Percentiles rank a stretch among this genome's conserved stretches.
These are phyloP conservation scores for Nicotiana noctiflora DNA, from an alignment of 257 asterid species.

Conservation along the genomic window DNA sequence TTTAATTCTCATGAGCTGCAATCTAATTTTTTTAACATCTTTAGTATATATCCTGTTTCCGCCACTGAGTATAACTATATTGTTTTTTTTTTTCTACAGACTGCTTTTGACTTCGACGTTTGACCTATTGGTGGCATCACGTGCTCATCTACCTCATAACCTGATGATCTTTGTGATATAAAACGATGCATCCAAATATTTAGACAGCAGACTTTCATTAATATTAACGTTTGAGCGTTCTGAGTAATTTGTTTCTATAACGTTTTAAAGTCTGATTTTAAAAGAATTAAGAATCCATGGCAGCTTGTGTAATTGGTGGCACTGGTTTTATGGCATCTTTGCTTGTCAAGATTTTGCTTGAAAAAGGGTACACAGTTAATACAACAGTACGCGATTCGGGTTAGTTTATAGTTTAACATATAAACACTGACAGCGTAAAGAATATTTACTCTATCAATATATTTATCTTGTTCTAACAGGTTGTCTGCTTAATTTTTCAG, in stretches of 20 bases:
- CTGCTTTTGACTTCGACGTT: not conserved
- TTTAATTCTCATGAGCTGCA: no score
- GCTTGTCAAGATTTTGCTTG: constrained; percentile 19
- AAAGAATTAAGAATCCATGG: not conserved
- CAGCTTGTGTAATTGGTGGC: constrained; percentile 25
- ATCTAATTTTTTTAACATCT: no score
- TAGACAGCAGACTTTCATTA: not conserved
- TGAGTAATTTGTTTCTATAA: not conserved
- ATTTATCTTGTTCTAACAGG: no score
- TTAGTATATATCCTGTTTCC: no score
- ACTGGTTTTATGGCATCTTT: constrained; percentile 23
- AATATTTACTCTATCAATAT: no score
- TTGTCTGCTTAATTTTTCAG: no score
- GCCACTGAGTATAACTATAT: no score
- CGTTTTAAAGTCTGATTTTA: not conserved
- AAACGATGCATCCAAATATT: not conserved
- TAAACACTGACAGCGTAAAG: no score
- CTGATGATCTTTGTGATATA: not conserved
- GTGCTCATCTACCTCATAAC: not conserved
- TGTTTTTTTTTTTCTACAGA: not conserved
- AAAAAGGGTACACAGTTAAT: constrained; percentile 20
- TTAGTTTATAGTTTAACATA: not conserved
- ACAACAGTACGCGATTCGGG: constrained; percentile 18
- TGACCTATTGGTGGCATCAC: not conserved
- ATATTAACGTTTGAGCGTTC: not conserved